Evolutionary conservation across 306 rosid species (phyloP), one percentile per base, ranked within the genome.

Genomic region (Casuarina glauca): DNA sequence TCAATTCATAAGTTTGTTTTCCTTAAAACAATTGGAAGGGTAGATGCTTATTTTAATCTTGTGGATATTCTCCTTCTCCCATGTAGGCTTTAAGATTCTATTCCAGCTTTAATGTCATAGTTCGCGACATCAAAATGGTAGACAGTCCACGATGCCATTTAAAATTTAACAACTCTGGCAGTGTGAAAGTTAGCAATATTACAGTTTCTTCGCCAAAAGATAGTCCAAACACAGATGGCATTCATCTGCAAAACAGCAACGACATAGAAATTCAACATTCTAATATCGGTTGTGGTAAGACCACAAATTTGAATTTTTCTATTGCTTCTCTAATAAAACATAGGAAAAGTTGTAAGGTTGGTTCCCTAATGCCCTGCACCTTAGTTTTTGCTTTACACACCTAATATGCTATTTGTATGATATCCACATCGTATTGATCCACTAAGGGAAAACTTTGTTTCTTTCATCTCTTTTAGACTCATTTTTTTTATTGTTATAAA

Each of bases 141-240:
- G 87, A 92, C 83, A 92, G 98, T 73, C 97, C 98, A 75, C 89
- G 84, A 54, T 95, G 97, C 84, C 97, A 95, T 85, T 84, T 95
- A 36, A 95, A 95, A 75, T 92, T 92, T 75, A 97, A 95, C 88
- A 87, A 77, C 81, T 95, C 97, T 72, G 80, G 82, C 43, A 76
- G 88, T 39, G 85, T 95, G 53, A 71, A 86, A 81, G 90, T 92
- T 61, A 43, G 79, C 43, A 91, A 91, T 77, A 87, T 95, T 48
- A 91, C 91, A 36, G 91, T 95, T 69, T 89, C 86, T 73, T 91
- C 98, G 16, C 97, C 97, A 2, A 93, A 80, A 76, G 83, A 80
- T 63, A 95, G 98, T 77, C 96, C 93, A 70, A n/a, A n/a, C n/a
- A 95, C 98, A 19, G 98, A 95, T 76, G 98, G 97, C 5, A 92